Percentiles rank a stretch among this genome's conserved stretches.
These are phyloP conservation scores for Metschnikowia bowlesiae DNA, from an alignment of 805 yeast species.

Conservation along the genomic window DNA sequence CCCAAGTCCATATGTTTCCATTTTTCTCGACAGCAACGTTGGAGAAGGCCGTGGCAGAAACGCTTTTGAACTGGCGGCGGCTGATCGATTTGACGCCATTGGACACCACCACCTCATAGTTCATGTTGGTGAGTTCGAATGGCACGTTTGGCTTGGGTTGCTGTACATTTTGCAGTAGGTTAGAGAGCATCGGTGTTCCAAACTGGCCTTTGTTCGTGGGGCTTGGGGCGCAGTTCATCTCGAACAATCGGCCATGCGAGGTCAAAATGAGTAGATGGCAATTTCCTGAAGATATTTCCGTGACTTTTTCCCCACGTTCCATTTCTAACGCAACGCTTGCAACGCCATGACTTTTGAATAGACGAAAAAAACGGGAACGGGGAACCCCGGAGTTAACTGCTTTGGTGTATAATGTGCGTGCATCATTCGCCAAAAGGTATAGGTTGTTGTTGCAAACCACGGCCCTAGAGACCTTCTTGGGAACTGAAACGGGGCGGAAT, in stretches of 20 bases:
- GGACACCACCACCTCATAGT: conserved; percentile 36
- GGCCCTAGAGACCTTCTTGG: conserved; percentile 24
- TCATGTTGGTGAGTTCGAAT: conserved; percentile 53
- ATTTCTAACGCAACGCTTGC: conserved; percentile 3
- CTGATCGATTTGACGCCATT: conserved; percentile 21
- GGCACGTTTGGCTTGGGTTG: conserved; percentile 24
- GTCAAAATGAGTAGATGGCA: conserved; percentile 67
- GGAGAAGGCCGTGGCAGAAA: conserved; percentile 74
- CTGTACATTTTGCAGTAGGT: conserved; percentile 52
- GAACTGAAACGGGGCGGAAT: conserved; percentile 19
- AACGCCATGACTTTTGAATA: conserved; percentile 7
- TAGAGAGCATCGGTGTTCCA: conserved; percentile 73
- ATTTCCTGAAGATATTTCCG: conserved; percentile 54
- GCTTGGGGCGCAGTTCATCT: conserved; percentile 46
- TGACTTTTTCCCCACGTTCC: conserved; percentile 33
- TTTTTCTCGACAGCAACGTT: conserved; percentile 61
- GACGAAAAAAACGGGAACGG: conserved; percentile 1
- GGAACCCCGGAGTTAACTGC: background rate
- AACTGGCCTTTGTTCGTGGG: conserved; percentile 65
- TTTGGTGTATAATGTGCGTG: conserved; percentile 36
- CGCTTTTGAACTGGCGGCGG: conserved; percentile 47
- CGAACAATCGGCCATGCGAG: conserved; percentile 54
- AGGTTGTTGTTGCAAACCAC: conserved; percentile 50
- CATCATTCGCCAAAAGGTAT: conserved; percentile 38
- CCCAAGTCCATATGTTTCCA: conserved; percentile 83